phyloP scores from a whole-genome alignment of 2,329 filamentous ascomycete genomes.

The Fusarium sp. region DNA sequence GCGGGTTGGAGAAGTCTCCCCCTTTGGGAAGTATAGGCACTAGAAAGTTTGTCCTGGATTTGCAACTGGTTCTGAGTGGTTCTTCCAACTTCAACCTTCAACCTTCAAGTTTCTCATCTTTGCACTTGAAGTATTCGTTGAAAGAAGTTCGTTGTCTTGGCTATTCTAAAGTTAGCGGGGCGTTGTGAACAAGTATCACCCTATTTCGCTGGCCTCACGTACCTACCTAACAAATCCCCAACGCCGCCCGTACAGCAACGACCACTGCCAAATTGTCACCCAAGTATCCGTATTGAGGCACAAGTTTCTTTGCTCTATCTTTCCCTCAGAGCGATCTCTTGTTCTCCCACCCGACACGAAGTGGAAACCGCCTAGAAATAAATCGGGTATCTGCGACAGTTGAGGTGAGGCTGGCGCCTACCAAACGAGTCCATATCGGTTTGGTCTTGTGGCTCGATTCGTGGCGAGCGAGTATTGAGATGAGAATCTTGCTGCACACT shows the following conservation, averaged over 20 bases:
- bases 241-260: background rate
- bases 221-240: background rate
- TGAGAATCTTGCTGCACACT: background rate
- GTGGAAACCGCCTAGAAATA: background rate
- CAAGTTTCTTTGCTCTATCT: background rate
- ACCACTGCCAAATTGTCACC: background rate
- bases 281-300: background rate
- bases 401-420: slow-evolving; percentile 8
- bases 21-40: slow-evolving; percentile 11
- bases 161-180: slow-evolving; percentile 2
- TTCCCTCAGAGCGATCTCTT: background rate
- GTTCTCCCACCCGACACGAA: background rate
- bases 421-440: slow-evolving; percentile 1
- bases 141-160: background rate
- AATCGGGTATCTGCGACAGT: background rate
- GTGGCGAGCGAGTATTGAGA: background rate
- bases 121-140: background rate
- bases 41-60: slow-evolving; percentile 19
- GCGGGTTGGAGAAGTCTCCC: slow-evolving; percentile 33
- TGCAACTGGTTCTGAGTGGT: slow-evolving; percentile 29
- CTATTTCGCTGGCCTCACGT: background rate
- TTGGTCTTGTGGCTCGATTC: slow-evolving; percentile 8
- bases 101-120: slow-evolving; percentile 6
- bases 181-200: slow-evolving; percentile 19
- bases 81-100: slow-evolving; percentile 5